Evolutionary conservation across 108 stramenopile genomes (phyloP).

Genomic region (Asterionellopsis glacialis): DNA sequence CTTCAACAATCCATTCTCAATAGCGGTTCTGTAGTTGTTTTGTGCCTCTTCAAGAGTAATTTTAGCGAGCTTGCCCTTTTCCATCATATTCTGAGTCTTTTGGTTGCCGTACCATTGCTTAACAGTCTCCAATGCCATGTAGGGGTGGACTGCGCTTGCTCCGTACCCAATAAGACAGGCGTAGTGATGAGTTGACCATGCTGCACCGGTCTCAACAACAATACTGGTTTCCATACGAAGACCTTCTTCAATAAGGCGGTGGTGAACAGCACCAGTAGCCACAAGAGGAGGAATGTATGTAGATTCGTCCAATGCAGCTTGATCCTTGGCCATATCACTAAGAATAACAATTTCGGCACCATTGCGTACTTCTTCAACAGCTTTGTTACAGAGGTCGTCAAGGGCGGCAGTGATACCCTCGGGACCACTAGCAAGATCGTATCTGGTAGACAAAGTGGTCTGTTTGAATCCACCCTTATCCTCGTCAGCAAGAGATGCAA

Average conservation of each 20-base stretch:
- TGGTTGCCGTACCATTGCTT: constrained; percentile 77
- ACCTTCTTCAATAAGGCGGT: constrained; percentile 89
- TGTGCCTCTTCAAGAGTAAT: constrained; percentile 78
- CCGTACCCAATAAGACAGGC: constrained; percentile 95
- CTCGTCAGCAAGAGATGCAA: constrained; percentile 39
- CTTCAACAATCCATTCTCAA: constrained; percentile 91
- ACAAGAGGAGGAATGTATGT: constrained; percentile 91
- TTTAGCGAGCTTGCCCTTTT: constrained; percentile 68
- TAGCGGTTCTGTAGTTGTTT: constrained; percentile 86
- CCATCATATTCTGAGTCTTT: constrained; percentile 84
- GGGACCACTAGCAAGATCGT: constrained; percentile 72
- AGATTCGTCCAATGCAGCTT: constrained; percentile 46
- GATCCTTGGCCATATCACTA: constrained; percentile 74
- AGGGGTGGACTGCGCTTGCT: constrained; percentile 94
- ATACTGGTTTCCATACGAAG: constrained; percentile 90
- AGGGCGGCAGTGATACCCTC: constrained; percentile 80
- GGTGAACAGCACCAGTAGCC: constrained; percentile 95
- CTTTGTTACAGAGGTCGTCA: constrained; percentile 78
- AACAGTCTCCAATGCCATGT: constrained; percentile 93
- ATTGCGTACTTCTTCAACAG: constrained; percentile 70
- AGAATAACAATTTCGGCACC: constrained; percentile 90
- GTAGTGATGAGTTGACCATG: constrained; percentile 93
- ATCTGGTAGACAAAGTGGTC: constrained; percentile 78
- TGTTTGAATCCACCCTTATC: constrained; percentile 83
- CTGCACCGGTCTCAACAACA: constrained; percentile 89